Evolutionary conservation across 768 basidiomycete genomes (phyloP), one percentile per base, ranked within the genome.

Genomic region (Trametes cubensis): DNA sequence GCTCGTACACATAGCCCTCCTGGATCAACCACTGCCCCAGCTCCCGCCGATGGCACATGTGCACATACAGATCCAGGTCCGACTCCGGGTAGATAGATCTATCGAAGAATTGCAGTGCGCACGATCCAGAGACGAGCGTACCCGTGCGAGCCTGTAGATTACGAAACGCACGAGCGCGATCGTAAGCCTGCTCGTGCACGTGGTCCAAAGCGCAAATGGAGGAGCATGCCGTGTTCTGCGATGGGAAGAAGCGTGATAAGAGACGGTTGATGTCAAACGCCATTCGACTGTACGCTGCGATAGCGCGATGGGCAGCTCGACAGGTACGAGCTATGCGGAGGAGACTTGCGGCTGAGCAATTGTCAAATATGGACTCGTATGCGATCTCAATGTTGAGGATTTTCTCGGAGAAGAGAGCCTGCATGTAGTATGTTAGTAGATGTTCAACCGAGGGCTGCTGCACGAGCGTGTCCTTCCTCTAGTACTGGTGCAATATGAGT

Each of bases 51-150:
- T 74, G 71, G 0, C 70, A 67, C 5, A 74, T 72, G 5, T 78
- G 72, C 30, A 77, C 73, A 67, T 84, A 85, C 7, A 85, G 38
- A 55, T 85, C 84, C 5, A 85, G 77, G 63, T 85, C 83, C 0
- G 83, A 75, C 10, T 75, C 75, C 3, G 75, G 72, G 60, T 81
- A 83, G 23, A 72, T 69, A 0, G 73, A 60, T 7, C 81, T 64
- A 47, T 79, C 78, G 39, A 85, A 73, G 64, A 84, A 82, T 58
- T 85, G 84, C 6, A 84, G 76, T 0, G 81, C 83, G n/a, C 72
- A 73, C 0, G 83, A 84, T 7, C 84, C 84, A 4, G 84, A 85
- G 15, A 85, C 78, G 26, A 84, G 63, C 0, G 78, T 76, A 42
- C 76, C 79, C 0, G 79, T 81, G 25, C 56, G 66, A 1, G 74